Percentiles rank a stretch among this genome's conserved stretches.
Conservation (phyloP, 441 rosid genomes). For the Rhodomyrtus psidioides region DNA sequence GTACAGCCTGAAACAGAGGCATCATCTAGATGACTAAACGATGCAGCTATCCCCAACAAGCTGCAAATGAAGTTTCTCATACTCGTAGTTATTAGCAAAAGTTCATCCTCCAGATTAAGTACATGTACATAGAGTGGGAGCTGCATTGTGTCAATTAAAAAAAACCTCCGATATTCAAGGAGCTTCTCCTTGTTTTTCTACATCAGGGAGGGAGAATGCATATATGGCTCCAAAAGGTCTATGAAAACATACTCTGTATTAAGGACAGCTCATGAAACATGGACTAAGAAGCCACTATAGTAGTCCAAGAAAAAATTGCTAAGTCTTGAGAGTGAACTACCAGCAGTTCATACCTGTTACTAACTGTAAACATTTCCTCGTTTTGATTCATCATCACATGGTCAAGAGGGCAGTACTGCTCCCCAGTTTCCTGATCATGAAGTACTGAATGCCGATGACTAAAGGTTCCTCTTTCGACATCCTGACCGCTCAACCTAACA, state of each 20-base stretch:
- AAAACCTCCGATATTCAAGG: neutral
- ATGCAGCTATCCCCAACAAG: neutral
- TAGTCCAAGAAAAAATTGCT: neutral
- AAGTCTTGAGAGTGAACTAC: neutral
- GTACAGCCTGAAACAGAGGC: neutral
- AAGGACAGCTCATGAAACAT: neutral
- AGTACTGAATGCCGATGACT: conserved; percentile 90
- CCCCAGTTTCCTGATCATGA: conserved; percentile 95
- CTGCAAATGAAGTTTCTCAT: neutral
- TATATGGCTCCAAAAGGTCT: neutral
- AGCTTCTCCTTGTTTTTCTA: neutral
- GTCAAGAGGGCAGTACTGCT: conserved; percentile 86
- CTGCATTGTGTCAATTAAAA: neutral
- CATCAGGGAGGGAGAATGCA: neutral
- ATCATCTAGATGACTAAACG: neutral
- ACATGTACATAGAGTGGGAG: neutral
- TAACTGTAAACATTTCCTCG: conserved; percentile 97
- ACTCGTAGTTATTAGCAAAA: neutral
- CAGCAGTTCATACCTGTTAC: conserved; percentile 59
- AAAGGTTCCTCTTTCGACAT: conserved; percentile 97
- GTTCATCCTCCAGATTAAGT: neutral
- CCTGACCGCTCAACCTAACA: conserved; percentile 97
- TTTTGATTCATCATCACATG: conserved; percentile 77
- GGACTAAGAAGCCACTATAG: neutral
- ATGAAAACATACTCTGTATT: neutral